phyloP scores from a whole-genome alignment of 2,329 filamentous ascomycete species.

The Cercospora beticola region DNA sequence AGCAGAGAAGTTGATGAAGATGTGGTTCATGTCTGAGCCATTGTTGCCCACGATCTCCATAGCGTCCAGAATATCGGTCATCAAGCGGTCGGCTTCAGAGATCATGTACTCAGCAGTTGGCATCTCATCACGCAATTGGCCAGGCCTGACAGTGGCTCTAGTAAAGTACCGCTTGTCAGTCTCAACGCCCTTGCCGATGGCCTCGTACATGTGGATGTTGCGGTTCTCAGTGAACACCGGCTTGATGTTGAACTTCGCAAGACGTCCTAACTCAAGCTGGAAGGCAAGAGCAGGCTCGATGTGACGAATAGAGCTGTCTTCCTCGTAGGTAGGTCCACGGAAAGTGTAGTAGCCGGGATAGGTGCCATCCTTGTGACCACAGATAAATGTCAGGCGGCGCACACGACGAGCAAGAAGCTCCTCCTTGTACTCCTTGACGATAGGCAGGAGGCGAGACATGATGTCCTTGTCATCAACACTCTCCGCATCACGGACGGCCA shows the following conservation, averaged over 20 bases:
- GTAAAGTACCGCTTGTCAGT: conserved; percentile 99
- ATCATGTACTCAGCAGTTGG: conserved; percentile 98
- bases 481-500: conserved; percentile 87
- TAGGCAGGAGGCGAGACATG: conserved; percentile 68
- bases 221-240: conserved; percentile 98
- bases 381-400: conserved; percentile 92
- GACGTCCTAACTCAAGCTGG: conserved; percentile 92
- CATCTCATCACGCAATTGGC: conserved; percentile 92
- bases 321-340: conserved; percentile 83
- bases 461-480: conserved; percentile 78
- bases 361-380: conserved; percentile 87
- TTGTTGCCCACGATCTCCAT: conserved; percentile 99
- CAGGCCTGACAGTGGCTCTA: conserved; percentile 89
- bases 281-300: conserved; percentile 94
- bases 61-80: conserved; percentile 97
- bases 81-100: conserved; percentile 90
- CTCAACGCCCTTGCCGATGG: conserved; percentile 88
- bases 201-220: conserved; percentile 98
- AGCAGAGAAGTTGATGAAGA: conserved; percentile 99
- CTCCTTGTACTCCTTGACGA: conserved; percentile 78
- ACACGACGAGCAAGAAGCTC: conserved; percentile 80
- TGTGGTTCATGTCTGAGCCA: conserved; percentile 98
- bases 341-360: conserved; percentile 99
- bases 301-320: conserved; percentile 95
- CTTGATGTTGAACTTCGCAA: conserved; percentile 97